A percentile compares a stretch with the other conserved stretches of the same genome.
phyloP scores from a whole-genome alignment of 2,329 filamentous ascomycete genomes.

The Diaporthe eres region DNA sequence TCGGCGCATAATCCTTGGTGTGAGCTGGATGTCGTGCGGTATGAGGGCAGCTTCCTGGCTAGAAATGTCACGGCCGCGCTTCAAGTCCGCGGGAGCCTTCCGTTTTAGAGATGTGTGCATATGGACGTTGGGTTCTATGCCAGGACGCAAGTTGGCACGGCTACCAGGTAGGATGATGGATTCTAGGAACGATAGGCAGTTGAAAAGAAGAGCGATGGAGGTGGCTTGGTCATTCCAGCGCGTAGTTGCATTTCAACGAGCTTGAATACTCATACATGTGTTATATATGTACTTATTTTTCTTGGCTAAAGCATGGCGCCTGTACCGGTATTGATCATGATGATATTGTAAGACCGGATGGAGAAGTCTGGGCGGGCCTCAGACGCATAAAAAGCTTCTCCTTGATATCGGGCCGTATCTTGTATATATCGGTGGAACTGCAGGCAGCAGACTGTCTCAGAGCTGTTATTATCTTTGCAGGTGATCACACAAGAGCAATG shows the following conservation, averaged over 20 bases:
- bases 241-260: not conserved
- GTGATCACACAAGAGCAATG: not conserved
- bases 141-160: not conserved
- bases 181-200: not conserved
- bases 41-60: not conserved
- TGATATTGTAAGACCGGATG: not conserved
- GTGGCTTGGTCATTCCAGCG: not conserved
- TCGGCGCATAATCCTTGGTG: not conserved
- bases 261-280: not conserved
- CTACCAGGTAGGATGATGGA: not conserved
- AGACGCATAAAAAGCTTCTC: not conserved
- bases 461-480: not conserved
- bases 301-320: not conserved
- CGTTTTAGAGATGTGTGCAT: not conserved
- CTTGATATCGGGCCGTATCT: not conserved
- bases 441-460: not conserved
- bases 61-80: not conserved
- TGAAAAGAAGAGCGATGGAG: not conserved
- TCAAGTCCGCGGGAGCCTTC: not conserved
- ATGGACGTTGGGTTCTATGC: not conserved
- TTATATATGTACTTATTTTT: not conserved
- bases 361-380: not conserved
- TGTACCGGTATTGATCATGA: not conserved
- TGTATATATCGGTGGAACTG: not conserved
- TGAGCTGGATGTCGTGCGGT: not conserved